phyloP scores from a whole-genome alignment of 176 grass and related monocot genomes.

The Ananas comosus region DNA sequence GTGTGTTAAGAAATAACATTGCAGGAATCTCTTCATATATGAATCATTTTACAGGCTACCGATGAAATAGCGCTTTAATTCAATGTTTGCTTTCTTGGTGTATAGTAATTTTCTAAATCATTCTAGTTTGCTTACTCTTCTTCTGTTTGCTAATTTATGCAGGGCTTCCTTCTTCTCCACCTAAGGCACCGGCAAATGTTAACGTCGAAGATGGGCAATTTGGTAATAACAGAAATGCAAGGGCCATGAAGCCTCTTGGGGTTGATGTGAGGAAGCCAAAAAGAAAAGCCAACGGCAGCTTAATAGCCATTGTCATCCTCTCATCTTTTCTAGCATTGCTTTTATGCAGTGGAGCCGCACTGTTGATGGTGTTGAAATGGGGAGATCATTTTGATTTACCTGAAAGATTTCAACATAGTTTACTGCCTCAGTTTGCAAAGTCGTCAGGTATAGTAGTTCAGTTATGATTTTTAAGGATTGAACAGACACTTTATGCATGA shows the following conservation, averaged over 20 bases:
- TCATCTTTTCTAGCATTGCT: constrained; percentile 62
- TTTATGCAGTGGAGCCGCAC: constrained; percentile 55
- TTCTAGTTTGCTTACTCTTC: neutral
- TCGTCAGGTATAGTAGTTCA: constrained; percentile 54
- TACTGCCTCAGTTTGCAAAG: constrained; percentile 47
- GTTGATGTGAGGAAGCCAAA: constrained; percentile 49
- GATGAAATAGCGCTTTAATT: too few species aligned
- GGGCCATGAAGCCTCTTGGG: constrained; percentile 77
- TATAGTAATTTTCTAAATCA: neutral
- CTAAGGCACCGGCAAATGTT: constrained; percentile 39
- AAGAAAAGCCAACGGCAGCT: constrained; percentile 50
- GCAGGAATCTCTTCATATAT: too few species aligned
- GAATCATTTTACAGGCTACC: too few species aligned
- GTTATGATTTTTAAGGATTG: too few species aligned
- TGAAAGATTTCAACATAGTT: constrained; percentile 37
- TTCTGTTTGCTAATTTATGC: constrained; percentile 22
- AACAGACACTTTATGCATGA: neutral
- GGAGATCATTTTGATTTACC: constrained; percentile 30
- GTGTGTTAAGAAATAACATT: too few species aligned
- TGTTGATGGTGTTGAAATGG: constrained; percentile 51
- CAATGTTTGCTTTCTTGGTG: neutral
- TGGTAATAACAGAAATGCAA: constrained; percentile 48
- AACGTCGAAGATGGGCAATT: constrained; percentile 34
- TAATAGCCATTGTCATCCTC: constrained; percentile 60
- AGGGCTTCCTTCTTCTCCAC: constrained; percentile 94